These are phyloP conservation scores for Biancaea sappan DNA, from an alignment of 306 rosid species.

Conservation along the genomic window DNA sequence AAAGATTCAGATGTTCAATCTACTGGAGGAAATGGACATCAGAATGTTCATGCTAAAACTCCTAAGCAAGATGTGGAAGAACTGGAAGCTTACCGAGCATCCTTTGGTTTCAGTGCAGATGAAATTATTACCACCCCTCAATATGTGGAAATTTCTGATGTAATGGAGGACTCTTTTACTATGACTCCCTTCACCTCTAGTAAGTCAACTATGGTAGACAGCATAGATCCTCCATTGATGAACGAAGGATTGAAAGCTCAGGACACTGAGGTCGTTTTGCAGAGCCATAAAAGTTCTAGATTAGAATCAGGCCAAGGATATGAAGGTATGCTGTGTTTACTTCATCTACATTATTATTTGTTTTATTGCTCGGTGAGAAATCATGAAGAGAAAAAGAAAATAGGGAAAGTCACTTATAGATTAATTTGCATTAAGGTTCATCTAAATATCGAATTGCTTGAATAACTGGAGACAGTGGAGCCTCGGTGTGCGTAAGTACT, in stretches of 20 bases:
- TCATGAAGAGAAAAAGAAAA: not conserved
- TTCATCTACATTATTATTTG: constrained; percentile 31
- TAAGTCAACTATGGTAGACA: constrained; percentile 61
- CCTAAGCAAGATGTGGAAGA: constrained; percentile 99
- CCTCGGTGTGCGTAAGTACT: constrained; percentile 14
- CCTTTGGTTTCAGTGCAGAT: constrained; percentile 99
- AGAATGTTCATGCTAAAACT: constrained; percentile 71
- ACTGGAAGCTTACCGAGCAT: constrained; percentile 96
- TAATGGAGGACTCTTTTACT: constrained; percentile 88
- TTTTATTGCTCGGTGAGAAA: constrained; percentile 34
- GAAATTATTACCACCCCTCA: constrained; percentile 86
- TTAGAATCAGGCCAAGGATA: constrained; percentile 57
- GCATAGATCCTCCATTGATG: constrained; percentile 54
- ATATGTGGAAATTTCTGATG: constrained; percentile 95
- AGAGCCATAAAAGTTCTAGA: constrained; percentile 45
- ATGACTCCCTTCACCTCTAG: constrained; percentile 77
- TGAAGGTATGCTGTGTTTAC: constrained; percentile 59
- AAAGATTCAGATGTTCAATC: constrained; percentile 92
- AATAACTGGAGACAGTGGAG: not conserved
- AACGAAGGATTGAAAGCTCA: constrained; percentile 58
- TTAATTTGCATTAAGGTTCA: constrained; percentile 16
- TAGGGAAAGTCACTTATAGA: constrained; percentile 16
- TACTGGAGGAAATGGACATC: constrained; percentile 78
- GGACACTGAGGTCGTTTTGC: constrained; percentile 49
- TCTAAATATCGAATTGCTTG: constrained; percentile 11